Conservation (phyloP, 352 stramenopile genomes). For the Globisporangium orthogonon region DNA sequence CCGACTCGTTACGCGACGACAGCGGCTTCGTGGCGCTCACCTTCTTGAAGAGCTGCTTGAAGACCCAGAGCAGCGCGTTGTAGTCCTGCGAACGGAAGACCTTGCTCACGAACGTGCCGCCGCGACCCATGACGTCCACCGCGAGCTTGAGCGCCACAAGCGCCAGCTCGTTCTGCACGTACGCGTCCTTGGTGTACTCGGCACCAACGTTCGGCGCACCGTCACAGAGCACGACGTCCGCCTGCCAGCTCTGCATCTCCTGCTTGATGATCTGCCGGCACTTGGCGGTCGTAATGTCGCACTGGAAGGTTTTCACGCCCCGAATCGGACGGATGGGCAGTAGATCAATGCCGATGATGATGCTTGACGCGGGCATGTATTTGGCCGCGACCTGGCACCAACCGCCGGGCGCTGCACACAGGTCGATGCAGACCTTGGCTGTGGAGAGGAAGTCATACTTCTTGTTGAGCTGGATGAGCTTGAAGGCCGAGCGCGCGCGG, state of each 20-base stretch:
- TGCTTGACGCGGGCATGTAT: slow-evolving; percentile 92
- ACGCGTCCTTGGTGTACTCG: slow-evolving; percentile 97
- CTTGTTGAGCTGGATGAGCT: slow-evolving; percentile 99
- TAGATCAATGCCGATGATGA: slow-evolving; percentile 97
- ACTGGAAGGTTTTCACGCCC: slow-evolving; percentile 96
- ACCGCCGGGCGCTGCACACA: slow-evolving; percentile 98
- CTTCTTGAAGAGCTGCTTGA: slow-evolving; percentile 98
- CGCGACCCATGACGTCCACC: slow-evolving; percentile 93
- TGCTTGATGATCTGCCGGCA: slow-evolving; percentile 91
- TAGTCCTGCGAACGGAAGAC: slow-evolving; percentile 99
- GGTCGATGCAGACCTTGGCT: slow-evolving; percentile 96
- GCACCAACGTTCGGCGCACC: slow-evolving; percentile 98
- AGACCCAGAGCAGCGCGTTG: slow-evolving; percentile 97
- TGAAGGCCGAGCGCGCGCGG: slow-evolving; percentile 98
- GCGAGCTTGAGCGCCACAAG: slow-evolving; percentile 96
- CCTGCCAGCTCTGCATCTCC: slow-evolving; percentile 90
- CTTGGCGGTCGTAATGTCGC: slow-evolving; percentile 90
- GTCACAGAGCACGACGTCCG: slow-evolving; percentile 98
- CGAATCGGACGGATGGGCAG: slow-evolving; percentile 96
- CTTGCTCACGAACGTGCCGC: slow-evolving; percentile 94
- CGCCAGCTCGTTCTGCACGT: slow-evolving; percentile 98
- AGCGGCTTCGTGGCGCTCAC: slow-evolving; percentile 98
- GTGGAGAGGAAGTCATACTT: slow-evolving; percentile 98
- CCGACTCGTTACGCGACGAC: slow-evolving; percentile 95
- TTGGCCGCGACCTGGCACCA: slow-evolving; percentile 95